phyloP scores from a whole-genome alignment of 257 asterid species.

The Plantago elongata region DNA sequence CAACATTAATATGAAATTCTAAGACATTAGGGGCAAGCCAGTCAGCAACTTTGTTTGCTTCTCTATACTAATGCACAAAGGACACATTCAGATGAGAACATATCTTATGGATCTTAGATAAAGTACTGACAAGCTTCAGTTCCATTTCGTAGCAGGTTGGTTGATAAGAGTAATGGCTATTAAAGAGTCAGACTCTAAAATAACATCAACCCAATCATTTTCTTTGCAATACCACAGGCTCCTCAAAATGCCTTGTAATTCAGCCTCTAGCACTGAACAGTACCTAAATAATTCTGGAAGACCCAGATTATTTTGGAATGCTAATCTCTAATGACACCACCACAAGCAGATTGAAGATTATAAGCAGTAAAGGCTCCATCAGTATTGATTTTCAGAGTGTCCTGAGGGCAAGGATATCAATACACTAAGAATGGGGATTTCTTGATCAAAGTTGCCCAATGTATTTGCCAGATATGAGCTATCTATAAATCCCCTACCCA shows the following conservation, averaged over 20 bases:
- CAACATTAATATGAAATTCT: too few relatives aligned
- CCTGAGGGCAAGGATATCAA: too few relatives aligned
- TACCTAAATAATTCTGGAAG: background rate
- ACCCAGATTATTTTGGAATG: background rate
- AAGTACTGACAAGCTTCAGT: background rate
- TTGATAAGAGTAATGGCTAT: background rate
- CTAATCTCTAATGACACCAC: background rate
- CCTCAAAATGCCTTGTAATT: background rate
- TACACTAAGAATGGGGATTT: too few relatives aligned
- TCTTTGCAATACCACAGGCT: background rate
- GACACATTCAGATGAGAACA: background rate
- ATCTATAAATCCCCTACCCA: background rate
- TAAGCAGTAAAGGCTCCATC: background rate
- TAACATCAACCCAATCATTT: too few relatives aligned
- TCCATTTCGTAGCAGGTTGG: background rate
- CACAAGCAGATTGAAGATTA: background rate
- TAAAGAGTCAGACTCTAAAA: background rate
- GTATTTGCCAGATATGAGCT: background rate
- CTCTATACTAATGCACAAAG: background rate
- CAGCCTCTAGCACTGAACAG: background rate
- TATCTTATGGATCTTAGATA: too few relatives aligned
- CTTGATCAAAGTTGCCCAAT: too few relatives aligned
- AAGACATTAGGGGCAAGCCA: too few relatives aligned
- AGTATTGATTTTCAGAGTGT: background rate
- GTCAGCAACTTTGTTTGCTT: background rate